phyloP scores from a whole-genome alignment of 2,329 filamentous ascomycete species.

The Colletotrichum phormii region DNA sequence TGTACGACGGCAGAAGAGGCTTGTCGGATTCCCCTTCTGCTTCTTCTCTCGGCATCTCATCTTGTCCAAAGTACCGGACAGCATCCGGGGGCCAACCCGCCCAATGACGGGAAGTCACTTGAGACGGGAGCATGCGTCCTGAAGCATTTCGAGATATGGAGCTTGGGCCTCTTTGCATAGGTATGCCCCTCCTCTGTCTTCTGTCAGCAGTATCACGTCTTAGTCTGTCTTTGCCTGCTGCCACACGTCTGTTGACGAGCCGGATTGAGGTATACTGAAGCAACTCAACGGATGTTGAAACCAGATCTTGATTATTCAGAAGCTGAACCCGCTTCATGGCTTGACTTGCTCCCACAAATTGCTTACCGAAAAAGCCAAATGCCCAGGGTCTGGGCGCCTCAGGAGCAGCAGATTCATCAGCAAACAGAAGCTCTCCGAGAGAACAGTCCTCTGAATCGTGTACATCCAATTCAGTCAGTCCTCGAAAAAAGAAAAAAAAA shows the following conservation, averaged over 20 bases:
- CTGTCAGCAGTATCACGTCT: constrained; percentile 14
- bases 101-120: not conserved
- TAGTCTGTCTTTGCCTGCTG: not conserved
- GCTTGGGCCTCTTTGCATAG: constrained; percentile 17
- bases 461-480: not conserved
- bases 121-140: constrained; percentile 5
- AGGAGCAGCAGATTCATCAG: not conserved
- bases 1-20: constrained; percentile 19
- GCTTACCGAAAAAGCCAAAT: not conserved
- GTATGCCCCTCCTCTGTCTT: not conserved
- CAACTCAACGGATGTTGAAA: not conserved
- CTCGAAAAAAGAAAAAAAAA: not conserved
- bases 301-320: not conserved
- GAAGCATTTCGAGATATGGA: not conserved
- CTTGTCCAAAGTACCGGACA: constrained; percentile 6
- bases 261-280: not conserved
- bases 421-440: not conserved
- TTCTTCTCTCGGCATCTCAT: constrained; percentile 17
- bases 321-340: not conserved
- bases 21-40: constrained; percentile 9
- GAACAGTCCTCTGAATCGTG: not conserved
- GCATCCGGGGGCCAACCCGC: constrained; percentile 11
- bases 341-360: not conserved
- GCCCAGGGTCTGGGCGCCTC: not conserved
- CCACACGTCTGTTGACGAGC: constrained; percentile 9